Evolutionary conservation across 148 eudicot genomes (phyloP).

Genomic region (Fagopyrum tataricum): DNA sequence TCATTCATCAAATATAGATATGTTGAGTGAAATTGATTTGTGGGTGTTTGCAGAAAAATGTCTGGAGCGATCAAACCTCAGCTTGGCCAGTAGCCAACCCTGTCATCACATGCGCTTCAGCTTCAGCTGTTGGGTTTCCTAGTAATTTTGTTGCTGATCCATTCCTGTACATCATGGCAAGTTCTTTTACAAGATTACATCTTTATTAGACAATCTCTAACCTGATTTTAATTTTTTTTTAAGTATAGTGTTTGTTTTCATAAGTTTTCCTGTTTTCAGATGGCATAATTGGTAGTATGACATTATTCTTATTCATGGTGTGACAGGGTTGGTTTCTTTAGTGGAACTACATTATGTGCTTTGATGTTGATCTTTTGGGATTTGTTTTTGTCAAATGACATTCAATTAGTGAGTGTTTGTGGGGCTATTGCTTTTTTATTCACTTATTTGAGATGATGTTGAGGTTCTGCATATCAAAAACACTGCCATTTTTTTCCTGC

Average conservation of each 20-base stretch:
- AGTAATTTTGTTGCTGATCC: constrained; percentile 98
- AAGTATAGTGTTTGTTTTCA: background rate
- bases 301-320: constrained; percentile 10
- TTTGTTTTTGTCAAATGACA: constrained; percentile 4
- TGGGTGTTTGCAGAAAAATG: constrained; percentile 40
- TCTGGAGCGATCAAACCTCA: constrained; percentile 48
- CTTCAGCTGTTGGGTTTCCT: constrained; percentile 63
- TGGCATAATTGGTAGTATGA: constrained; percentile 2
- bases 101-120: constrained; percentile 79
- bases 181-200: constrained; percentile 9
- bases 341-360: background rate
- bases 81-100: constrained; percentile 98
- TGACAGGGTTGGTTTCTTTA: background rate
- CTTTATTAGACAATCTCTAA: background rate
- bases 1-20: background rate
- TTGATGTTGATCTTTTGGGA: constrained; percentile 9
- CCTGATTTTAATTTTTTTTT: background rate
- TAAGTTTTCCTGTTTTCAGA: background rate
- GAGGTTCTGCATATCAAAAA: constrained; percentile 4
- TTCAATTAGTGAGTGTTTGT: background rate
- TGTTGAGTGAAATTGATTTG: constrained; percentile 5
- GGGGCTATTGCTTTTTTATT: background rate
- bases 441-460: constrained; percentile 1
- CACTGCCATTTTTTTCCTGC: background rate
- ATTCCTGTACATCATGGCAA: constrained; percentile 74